phyloP scores from a whole-genome alignment of 345 rosid genomes.

The Moringa oleifera region DNA sequence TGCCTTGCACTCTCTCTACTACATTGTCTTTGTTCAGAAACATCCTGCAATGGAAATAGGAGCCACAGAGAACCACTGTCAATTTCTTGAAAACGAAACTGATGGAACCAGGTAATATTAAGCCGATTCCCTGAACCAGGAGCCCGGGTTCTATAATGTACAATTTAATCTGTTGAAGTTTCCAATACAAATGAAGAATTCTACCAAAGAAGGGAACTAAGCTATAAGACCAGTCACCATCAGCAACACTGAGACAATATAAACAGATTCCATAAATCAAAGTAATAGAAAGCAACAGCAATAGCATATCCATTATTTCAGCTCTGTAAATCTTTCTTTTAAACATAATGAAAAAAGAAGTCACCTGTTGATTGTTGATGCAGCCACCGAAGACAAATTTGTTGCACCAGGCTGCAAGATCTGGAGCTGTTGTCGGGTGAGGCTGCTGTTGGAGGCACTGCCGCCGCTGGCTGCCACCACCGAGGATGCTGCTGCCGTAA shows the following conservation, averaged over 20 bases:
- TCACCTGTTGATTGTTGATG: constrained; percentile 33
- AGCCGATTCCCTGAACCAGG: neutral
- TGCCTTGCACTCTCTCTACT: constrained; percentile 26
- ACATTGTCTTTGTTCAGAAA: constrained; percentile 27
- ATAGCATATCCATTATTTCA: too few species aligned
- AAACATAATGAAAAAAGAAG: too few species aligned
- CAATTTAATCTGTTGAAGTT: neutral
- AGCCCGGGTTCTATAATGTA: neutral
- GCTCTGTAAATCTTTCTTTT: too few species aligned
- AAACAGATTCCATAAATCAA: neutral
- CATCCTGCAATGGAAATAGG: constrained; percentile 29
- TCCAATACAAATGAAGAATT: neutral
- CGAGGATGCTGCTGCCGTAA: constrained; percentile 23
- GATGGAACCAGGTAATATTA: neutral
- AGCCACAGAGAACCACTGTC: neutral
- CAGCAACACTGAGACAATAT: neutral
- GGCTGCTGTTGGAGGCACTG: constrained; percentile 35
- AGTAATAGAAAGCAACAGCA: neutral
- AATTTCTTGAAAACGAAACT: neutral
- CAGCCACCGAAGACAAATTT: constrained; percentile 20
- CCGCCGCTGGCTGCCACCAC: constrained; percentile 31
- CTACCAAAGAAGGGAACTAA: too few species aligned
- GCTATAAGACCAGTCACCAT: neutral
- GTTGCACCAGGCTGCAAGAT: constrained; percentile 35
- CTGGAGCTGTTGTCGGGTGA: constrained; percentile 43